Percentiles rank a stretch among this genome's conserved stretches.
These are phyloP conservation scores for Apiospora rasikravindrae DNA, from an alignment of 2,329 filamentous ascomycete genomes.

Conservation along the genomic window DNA sequence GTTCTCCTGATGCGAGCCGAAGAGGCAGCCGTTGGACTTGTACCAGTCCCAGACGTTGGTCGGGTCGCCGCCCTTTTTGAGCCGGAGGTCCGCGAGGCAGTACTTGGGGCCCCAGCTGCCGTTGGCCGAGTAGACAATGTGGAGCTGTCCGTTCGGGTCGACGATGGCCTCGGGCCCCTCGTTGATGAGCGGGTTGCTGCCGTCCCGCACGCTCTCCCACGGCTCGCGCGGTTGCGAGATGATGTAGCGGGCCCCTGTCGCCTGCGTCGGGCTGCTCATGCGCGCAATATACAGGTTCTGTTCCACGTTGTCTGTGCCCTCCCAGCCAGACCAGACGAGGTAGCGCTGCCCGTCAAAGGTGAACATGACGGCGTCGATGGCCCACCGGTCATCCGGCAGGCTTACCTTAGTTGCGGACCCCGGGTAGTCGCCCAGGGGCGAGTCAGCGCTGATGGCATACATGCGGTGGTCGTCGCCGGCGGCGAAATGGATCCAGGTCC, in stretches of 20 bases:
- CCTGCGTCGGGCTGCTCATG: slow-evolving; percentile 29
- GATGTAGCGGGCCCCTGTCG: slow-evolving; percentile 29
- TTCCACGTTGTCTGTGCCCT: slow-evolving; percentile 22
- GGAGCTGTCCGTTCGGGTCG: slow-evolving; percentile 33
- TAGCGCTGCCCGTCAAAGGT: slow-evolving; percentile 28
- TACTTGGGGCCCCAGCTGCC: slow-evolving; percentile 33
- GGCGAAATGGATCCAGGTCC: slow-evolving; percentile 32
- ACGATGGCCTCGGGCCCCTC: slow-evolving; percentile 32
- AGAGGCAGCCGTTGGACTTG: slow-evolving; percentile 35
- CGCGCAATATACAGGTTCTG: slow-evolving; percentile 33
- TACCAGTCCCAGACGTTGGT: slow-evolving; percentile 36
- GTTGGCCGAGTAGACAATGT: slow-evolving; percentile 36
- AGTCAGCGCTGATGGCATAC: slow-evolving; percentile 31
- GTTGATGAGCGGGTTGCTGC: slow-evolving; percentile 30
- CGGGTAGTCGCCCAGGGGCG: slow-evolving; percentile 26
- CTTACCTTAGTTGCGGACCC: slow-evolving; percentile 27
- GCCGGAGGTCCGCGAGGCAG: slow-evolving; percentile 33
- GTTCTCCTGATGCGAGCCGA: slow-evolving; percentile 30
- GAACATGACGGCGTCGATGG: slow-evolving; percentile 33
- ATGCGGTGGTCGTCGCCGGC: slow-evolving; percentile 29
- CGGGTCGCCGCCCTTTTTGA: slow-evolving; percentile 32
- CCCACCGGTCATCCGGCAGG: slow-evolving; percentile 33
- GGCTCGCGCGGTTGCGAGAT: slow-evolving; percentile 34
- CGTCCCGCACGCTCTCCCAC: slow-evolving; percentile 29
- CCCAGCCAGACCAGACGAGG: slow-evolving; percentile 36